These are phyloP conservation scores for Anthracocystis walkeri DNA, from an alignment of 1,284 basidiomycete genomes.

Conservation along the genomic window DNA sequence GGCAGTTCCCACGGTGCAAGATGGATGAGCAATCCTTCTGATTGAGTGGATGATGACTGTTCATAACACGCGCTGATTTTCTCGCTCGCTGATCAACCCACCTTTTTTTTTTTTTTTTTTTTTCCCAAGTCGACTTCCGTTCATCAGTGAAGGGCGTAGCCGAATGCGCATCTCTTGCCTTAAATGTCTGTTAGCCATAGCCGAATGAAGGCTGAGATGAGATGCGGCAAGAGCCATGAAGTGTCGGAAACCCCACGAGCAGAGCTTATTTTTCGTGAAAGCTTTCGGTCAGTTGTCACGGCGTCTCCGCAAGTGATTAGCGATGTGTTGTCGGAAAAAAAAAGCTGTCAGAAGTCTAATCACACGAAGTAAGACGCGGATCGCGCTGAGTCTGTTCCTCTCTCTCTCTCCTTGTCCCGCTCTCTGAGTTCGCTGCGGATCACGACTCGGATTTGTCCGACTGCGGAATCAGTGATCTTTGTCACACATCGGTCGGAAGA, in stretches of 20 bases:
- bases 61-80: too few relatives aligned
- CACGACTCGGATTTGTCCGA: constrained; percentile 2
- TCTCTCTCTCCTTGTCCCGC: neutral
- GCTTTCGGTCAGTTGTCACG: neutral
- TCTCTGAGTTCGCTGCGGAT: neutral
- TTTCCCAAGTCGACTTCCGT: too few relatives aligned
- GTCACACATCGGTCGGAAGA: neutral
- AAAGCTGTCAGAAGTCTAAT: constrained; percentile 16
- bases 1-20: too few relatives aligned
- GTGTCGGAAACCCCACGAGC: neutral
- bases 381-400: neutral
- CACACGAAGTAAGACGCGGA: neutral
- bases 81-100: too few relatives aligned
- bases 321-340: neutral
- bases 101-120: too few relatives aligned
- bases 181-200: neutral
- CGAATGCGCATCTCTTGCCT: too few relatives aligned
- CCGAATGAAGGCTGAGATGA: neutral
- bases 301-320: neutral
- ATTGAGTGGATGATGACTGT: too few relatives aligned
- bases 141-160: neutral
- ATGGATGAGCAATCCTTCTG: too few relatives aligned
- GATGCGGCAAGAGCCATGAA: neutral
- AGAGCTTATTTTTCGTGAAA: neutral
- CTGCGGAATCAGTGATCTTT: neutral